These are phyloP conservation scores for Huntiella omanensis DNA, from an alignment of 2,329 filamentous ascomycete genomes.

Conservation along the genomic window DNA sequence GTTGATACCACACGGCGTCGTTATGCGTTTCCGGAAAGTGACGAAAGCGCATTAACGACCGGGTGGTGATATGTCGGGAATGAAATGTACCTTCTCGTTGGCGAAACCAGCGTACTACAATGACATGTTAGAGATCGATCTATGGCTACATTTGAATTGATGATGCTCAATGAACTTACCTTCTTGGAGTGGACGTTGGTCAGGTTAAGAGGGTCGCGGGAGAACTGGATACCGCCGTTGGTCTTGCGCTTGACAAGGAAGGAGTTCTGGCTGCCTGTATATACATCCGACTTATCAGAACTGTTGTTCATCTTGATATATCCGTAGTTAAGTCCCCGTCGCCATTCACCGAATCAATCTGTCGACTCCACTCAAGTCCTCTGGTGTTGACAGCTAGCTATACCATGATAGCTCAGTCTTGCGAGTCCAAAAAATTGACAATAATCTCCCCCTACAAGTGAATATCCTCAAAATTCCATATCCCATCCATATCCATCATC, in stretches of 20 bases:
- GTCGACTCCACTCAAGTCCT: background rate
- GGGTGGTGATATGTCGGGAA: background rate
- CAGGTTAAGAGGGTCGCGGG: conserved; percentile 85
- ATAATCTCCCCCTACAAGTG: conserved; percentile 2
- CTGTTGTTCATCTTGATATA: background rate
- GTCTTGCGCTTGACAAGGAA: conserved; percentile 80
- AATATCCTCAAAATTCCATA: background rate
- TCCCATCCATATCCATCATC: background rate
- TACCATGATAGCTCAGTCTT: background rate
- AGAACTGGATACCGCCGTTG: conserved; percentile 72
- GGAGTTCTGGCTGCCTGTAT: conserved; percentile 64
- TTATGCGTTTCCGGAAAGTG: background rate
- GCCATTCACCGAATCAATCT: background rate
- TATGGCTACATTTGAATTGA: background rate
- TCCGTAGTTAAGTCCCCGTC: background rate
- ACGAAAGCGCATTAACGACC: background rate
- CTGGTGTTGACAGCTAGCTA: background rate
- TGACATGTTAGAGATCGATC: conserved; percentile 19
- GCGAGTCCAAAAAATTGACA: background rate
- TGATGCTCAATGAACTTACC: conserved; percentile 29
- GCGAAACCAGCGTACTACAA: conserved; percentile 72
- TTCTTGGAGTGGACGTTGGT: conserved; percentile 82
- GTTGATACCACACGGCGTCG: too few relatives aligned
- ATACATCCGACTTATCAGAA: conserved; percentile 6
- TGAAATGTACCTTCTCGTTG: conserved; percentile 62